These are phyloP conservation scores for Fraxinus nigra DNA, from an alignment of 305 asterid species.

Conservation along the genomic window DNA sequence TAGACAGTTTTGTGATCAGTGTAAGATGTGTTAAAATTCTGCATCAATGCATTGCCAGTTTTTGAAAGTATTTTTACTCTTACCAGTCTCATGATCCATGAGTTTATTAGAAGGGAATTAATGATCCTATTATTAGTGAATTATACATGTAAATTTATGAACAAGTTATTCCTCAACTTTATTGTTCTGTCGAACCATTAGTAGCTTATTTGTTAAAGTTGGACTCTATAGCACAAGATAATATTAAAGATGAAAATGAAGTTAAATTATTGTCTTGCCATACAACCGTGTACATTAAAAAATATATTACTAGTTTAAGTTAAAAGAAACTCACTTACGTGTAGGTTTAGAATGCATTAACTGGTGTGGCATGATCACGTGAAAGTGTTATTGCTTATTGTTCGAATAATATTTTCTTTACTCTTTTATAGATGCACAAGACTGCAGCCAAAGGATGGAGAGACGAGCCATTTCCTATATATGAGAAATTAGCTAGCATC, in stretches of 20 bases:
- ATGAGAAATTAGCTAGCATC: background rate
- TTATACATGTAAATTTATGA: background rate
- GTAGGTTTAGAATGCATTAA: too few relatives aligned
- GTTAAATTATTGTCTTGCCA: background rate
- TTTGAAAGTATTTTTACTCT: background rate
- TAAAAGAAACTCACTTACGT: background rate
- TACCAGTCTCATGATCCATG: background rate
- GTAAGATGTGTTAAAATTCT: background rate
- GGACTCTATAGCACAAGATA: background rate
- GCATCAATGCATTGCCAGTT: background rate
- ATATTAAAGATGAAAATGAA: background rate
- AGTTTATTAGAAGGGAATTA: background rate
- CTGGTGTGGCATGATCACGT: too few relatives aligned
- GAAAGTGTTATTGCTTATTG: too few relatives aligned
- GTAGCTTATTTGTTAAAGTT: background rate
- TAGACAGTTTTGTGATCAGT: background rate
- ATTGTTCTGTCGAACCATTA: too few relatives aligned
- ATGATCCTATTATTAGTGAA: background rate
- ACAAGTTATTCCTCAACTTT: too few relatives aligned
- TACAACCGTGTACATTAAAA: background rate
- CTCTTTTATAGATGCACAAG: too few relatives aligned
- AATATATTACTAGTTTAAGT: background rate
- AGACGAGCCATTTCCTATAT: too few relatives aligned
- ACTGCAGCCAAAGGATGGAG: too few relatives aligned
- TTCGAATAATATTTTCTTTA: too few relatives aligned